Conservation (phyloP, 2,329 filamentous ascomycete species). For the Fusarium denticulatum region DNA sequence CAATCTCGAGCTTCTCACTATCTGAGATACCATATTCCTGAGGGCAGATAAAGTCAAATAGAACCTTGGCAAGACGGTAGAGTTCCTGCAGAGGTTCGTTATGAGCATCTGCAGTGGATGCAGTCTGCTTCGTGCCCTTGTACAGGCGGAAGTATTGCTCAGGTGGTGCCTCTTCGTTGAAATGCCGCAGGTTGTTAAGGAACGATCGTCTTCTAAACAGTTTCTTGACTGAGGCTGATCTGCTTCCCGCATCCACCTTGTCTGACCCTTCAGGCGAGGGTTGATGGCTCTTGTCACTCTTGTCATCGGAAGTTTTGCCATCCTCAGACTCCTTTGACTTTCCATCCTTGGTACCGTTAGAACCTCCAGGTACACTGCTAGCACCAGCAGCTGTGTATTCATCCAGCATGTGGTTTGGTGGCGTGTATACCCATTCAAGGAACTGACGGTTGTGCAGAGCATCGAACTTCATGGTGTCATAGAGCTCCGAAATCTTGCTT, state of each 20-base stretch:
- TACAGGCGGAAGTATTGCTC: slow-evolving; percentile 92
- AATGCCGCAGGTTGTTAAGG: slow-evolving; percentile 62
- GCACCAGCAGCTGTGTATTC: slow-evolving; percentile 61
- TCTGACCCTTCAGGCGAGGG: slow-evolving; percentile 50
- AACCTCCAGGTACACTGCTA: slow-evolving; percentile 36
- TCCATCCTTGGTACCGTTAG: slow-evolving; percentile 53
- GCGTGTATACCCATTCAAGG: slow-evolving; percentile 96
- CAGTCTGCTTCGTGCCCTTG: slow-evolving; percentile 74
- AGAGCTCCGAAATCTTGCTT: slow-evolving; percentile 97
- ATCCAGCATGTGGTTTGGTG: slow-evolving; percentile 80
- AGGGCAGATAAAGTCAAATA: slow-evolving; percentile 98
- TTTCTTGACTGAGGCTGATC: slow-evolving; percentile 51
- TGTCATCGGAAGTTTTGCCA: slow-evolving; percentile 51
- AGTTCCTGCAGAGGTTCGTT: slow-evolving; percentile 91
- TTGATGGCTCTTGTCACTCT: slow-evolving; percentile 45
- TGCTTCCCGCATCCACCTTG: slow-evolving; percentile 53
- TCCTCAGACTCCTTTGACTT: slow-evolving; percentile 57
- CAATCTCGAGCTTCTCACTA: slow-evolving; percentile 97
- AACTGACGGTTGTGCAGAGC: slow-evolving; percentile 96
- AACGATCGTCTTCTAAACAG: slow-evolving; percentile 71
- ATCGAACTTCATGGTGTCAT: slow-evolving; percentile 99
- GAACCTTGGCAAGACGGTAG: slow-evolving; percentile 90
- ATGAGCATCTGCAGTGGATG: slow-evolving; percentile 80
- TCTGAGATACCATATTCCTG: slow-evolving; percentile 98
- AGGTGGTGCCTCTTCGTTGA: slow-evolving; percentile 65